Evolutionary conservation across 2,329 filamentous ascomycete genomes (phyloP).

Genomic region (Colletotrichum spinosum): DNA sequence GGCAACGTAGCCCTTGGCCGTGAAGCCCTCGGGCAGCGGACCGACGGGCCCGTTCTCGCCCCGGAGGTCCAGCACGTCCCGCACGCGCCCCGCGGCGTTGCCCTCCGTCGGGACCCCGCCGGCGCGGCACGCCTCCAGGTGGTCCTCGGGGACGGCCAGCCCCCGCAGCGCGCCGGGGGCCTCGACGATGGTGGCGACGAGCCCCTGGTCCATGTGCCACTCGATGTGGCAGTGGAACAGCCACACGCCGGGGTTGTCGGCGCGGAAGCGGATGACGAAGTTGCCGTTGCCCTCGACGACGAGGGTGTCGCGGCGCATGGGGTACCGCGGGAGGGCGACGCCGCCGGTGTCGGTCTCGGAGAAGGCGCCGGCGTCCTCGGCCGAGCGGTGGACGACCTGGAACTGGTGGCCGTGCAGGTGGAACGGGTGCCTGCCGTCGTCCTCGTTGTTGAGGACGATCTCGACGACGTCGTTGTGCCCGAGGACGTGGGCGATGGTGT

Average conservation of each 20-base stretch:
- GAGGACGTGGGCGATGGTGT: constrained; percentile 65
- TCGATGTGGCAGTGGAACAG: constrained; percentile 66
- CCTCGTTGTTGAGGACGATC: constrained; percentile 69
- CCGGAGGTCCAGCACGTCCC: constrained; percentile 61
- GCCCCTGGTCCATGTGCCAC: constrained; percentile 64
- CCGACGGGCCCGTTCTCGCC: constrained; percentile 38
- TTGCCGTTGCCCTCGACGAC: constrained; percentile 60
- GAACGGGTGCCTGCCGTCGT: constrained; percentile 70
- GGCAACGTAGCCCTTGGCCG: constrained; percentile 39
- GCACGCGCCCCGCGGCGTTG: constrained; percentile 71
- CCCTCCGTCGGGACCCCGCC: constrained; percentile 57
- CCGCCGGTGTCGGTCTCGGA: constrained; percentile 51
- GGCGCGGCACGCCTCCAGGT: constrained; percentile 53
- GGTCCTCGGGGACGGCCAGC: constrained; percentile 47
- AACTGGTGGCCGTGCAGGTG: constrained; percentile 74
- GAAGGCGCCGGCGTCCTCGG: constrained; percentile 40
- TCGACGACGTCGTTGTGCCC: constrained; percentile 65
- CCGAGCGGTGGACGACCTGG: constrained; percentile 55
- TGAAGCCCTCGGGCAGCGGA: constrained; percentile 38
- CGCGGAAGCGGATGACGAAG: constrained; percentile 58
- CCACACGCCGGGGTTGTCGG: constrained; percentile 60
- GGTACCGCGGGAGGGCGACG: constrained; percentile 50
- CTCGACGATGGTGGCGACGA: constrained; percentile 54
- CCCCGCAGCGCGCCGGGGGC: constrained; percentile 57
- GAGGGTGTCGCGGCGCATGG: constrained; percentile 62